Conservation (phyloP, 2,329 filamentous ascomycete genomes). For the Boeremia exigua region DNA sequence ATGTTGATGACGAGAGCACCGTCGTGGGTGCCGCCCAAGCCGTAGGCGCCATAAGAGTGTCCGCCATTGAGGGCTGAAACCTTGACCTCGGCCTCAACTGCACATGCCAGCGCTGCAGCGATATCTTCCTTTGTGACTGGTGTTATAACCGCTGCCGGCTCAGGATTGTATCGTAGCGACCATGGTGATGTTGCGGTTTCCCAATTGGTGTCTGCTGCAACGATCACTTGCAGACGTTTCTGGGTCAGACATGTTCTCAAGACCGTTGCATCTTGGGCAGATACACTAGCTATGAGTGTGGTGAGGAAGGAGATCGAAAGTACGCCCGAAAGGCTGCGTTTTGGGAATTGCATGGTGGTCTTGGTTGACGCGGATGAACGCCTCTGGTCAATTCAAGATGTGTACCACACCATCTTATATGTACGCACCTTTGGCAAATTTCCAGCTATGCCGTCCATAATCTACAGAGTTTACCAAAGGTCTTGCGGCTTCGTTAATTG, state of each 20-base stretch:
- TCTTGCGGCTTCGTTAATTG: background rate
- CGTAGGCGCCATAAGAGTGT: slow-evolving; percentile 25
- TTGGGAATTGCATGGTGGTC: background rate
- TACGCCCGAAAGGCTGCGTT: background rate
- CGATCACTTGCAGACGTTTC: background rate
- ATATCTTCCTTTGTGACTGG: slow-evolving; percentile 15
- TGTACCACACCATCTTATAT: background rate
- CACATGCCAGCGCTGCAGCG: slow-evolving; percentile 20
- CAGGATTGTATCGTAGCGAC: slow-evolving; percentile 22
- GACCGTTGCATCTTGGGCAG: background rate
- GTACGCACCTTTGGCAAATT: background rate
- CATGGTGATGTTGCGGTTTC: slow-evolving; percentile 15
- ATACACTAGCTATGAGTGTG: background rate
- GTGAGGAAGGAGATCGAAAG: background rate
- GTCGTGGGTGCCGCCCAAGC: slow-evolving; percentile 18
- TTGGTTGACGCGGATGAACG: background rate
- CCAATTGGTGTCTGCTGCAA: slow-evolving; percentile 9
- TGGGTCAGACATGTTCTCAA: background rate
- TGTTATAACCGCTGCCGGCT: slow-evolving; percentile 20
- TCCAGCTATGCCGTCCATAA: background rate
- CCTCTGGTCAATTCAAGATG: background rate
- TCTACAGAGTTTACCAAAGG: background rate
- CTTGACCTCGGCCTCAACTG: slow-evolving; percentile 18
- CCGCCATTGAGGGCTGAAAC: slow-evolving; percentile 21
- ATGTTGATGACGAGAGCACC: slow-evolving; percentile 23